Evolutionary conservation across 129 eudicot genomes (phyloP), one percentile per base, ranked within the genome.

Genomic region (Flaveria sonorensis): DNA sequence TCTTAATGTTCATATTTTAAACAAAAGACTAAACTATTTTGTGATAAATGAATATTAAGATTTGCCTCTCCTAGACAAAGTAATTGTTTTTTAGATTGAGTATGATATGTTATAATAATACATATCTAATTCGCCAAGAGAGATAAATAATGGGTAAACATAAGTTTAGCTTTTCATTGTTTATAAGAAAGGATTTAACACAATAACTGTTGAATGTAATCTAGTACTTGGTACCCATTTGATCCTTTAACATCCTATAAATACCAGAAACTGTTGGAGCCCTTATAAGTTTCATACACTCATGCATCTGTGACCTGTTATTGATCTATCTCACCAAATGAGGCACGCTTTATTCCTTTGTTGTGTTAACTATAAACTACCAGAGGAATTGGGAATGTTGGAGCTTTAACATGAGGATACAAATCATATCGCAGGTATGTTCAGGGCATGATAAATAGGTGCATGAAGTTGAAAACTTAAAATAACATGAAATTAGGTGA

Each of bases 1-100:
- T 70, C 21, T 47, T 20, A 46, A 12, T 45, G 55, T 21, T 68
- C 39, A 9, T 46, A 46, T 13, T 47, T 21, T 70, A n/a, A 64
- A 36, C 70, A 30, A 32, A 64, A 64, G 48, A 15, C 24, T 64
- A 21, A 30, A 7, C 70, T 64, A 32, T 15, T n/a, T 32, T 64
- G 46, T 32, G 46, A 64, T 36, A 32, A 14, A 2, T 36, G 74
- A 46, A 47, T 26, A 23, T 70, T 40, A 70, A 47, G 60, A 47
- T 70, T 23, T 70, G 32, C 72, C 43, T 70, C 59, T 47, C 74
- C 74, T 10, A 70, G 47, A 70, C 59, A 47, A 46, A 26, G 36
- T 70, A 6, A 18, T 20, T 40, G 16, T 10, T 43, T 68, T 66
- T 40, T 14, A 18, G n/a, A 42, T 10, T 20, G 3, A 20, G 30